These are phyloP conservation scores for Chalciporus piperatus DNA, from an alignment of 768 basidiomycete species.

Conservation along the genomic window DNA sequence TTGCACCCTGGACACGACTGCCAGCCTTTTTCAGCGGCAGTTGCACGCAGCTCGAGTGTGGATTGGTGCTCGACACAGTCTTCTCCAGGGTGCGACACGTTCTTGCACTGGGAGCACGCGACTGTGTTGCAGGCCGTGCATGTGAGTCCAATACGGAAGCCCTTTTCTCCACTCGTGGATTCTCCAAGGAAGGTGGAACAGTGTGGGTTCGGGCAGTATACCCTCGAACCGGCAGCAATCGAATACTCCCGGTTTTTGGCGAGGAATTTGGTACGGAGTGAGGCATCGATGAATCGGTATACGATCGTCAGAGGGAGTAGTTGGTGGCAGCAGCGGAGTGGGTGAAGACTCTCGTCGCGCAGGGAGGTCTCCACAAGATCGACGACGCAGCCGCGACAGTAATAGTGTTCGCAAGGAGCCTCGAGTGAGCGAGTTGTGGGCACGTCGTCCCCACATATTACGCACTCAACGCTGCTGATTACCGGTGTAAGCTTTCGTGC, in stretches of 20 bases:
- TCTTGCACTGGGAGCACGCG: conserved; percentile 52
- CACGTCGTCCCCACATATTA: conserved; percentile 41
- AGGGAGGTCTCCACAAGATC: conserved; percentile 41
- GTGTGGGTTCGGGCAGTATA: conserved; percentile 48
- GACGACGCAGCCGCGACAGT: conserved; percentile 45
- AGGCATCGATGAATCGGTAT: conserved; percentile 27
- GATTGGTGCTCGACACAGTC: conserved; percentile 44
- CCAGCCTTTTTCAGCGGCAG: conserved; percentile 49
- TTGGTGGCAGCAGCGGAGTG: conserved; percentile 48
- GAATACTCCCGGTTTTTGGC: conserved; percentile 47
- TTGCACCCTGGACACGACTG: conserved; percentile 63
- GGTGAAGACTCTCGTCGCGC: conserved; percentile 51
- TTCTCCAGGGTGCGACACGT: conserved; percentile 38
- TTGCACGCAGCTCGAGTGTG: conserved; percentile 39
- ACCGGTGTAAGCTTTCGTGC: too few relatives aligned
- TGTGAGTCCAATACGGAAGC: conserved; percentile 11
- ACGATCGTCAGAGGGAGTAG: conserved; percentile 31
- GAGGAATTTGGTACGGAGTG: conserved; percentile 33
- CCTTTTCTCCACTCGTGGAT: conserved; percentile 11
- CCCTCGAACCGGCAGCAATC: conserved; percentile 37
- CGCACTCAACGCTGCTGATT: conserved; percentile 25
- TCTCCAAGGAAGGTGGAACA: conserved; percentile 57
- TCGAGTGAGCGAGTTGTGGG: conserved; percentile 24
- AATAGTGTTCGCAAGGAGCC: conserved; percentile 45
- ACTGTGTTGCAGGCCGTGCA: conserved; percentile 41